These are phyloP conservation scores for Moricandia moricandioides DNA, from an alignment of 345 rosid species.

Conservation along the genomic window DNA sequence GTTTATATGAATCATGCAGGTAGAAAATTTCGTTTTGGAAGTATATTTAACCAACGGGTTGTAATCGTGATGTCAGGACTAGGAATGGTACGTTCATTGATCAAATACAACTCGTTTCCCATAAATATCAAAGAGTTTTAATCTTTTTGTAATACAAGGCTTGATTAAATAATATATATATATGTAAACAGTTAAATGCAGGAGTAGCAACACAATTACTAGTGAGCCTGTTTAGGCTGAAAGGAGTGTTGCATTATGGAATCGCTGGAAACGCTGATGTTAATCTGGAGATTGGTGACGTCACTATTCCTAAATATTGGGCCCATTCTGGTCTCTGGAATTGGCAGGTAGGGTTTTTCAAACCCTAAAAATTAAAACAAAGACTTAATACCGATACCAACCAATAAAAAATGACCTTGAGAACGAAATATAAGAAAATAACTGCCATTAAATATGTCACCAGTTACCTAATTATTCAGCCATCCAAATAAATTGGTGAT, in stretches of 20 bases:
- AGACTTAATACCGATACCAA: background rate
- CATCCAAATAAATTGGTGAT: background rate
- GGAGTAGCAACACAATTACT: conserved; percentile 59
- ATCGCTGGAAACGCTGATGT: conserved; percentile 73
- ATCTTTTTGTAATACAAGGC: background rate
- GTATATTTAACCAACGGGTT: conserved; percentile 42
- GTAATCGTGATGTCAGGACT: conserved; percentile 65
- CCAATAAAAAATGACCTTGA: background rate
- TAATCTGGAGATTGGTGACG: conserved; percentile 58
- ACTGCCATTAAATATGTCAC: background rate
- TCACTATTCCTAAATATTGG: conserved; percentile 62
- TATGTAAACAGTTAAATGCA: conserved; percentile 56
- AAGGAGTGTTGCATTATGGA: conserved; percentile 72
- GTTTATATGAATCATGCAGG: conserved; percentile 41
- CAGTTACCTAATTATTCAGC: background rate
- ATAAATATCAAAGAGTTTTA: background rate
- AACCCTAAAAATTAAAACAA: background rate
- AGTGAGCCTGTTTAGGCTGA: conserved; percentile 49
- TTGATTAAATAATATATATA: background rate
- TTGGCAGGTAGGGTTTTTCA: conserved; percentile 53
- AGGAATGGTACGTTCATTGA: conserved; percentile 48
- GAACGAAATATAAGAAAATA: background rate
- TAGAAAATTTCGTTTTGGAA: conserved; percentile 58
- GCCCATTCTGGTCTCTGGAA: conserved; percentile 78
- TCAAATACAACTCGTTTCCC: background rate